Evolutionary conservation across 202 grass and related monocot genomes (phyloP), one percentile per base, ranked within the genome.

Genomic region (Schoenoplectus tabernaemontani): DNA sequence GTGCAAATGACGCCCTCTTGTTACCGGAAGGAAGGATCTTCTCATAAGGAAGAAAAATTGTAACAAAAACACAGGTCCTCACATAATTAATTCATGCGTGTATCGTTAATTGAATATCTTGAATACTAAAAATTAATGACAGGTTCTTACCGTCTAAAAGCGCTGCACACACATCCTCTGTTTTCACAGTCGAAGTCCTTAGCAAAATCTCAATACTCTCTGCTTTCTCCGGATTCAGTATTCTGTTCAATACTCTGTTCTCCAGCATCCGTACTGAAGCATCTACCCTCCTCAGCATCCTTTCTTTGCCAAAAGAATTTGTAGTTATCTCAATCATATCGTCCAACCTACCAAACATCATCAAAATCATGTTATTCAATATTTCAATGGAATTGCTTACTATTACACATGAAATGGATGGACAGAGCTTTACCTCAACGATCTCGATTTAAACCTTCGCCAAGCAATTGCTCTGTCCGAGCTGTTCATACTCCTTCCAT

Each of bases 141-240:
- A 36, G 46, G 36, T 30, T 24, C 4, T 73, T 81, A 97, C 93
- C 90, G 47, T 89, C 78, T 48, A 90, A 16, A 66, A 97, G 88
- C 46, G 91, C 85, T 78, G 60, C 79, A 76, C 83, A 83, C 32
- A 91, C 85, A 38, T 91, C 87, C 33, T 83, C 87, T 44, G 71
- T 82, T 65, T 85, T 93, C 83, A 93, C 88, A 77, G 91, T 89
- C n/a, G 93, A 82, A 26, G 89, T 74, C 70, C 85, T 93, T 74
- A 93, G 83, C 85, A 97, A 72, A 80, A 93, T 93, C 9, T 91
- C 88, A 54, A 97, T 90, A 82, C 91, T 97, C 88, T 93, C 90
- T 56, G 92, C 77, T 42, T 92, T 88, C 65, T 90, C 93, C 7
- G 87, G 78, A 80, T n/a, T n/a, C n/a, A n/a, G n/a, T n/a, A n/a